Evolutionary conservation across 2,329 filamentous ascomycete genomes (phyloP), one percentile per base, ranked within the genome.

Genomic region (Anisogramma anomala): DNA sequence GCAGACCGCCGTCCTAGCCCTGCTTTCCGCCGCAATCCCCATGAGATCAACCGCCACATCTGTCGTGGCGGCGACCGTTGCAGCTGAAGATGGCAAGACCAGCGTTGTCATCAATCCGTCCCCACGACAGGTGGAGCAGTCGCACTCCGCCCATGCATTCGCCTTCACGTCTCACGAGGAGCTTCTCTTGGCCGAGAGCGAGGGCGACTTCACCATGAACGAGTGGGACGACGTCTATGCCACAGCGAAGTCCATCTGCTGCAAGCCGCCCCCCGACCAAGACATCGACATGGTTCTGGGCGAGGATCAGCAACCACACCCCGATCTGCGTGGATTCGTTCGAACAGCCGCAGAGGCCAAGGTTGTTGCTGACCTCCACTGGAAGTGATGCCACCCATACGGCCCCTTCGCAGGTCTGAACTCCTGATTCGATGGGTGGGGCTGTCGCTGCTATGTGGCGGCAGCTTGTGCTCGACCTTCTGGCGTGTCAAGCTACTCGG

Each of bases 1-100:
- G 22, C 86, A 95, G 59, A 80, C 87, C 1, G 73, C 84, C 4
- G 67, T 88, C 27, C 66, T 91, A 28, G 79, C 84, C 17, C 72
- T 96, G 13, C 67, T 96, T 26, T 86, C 87, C 32, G 86, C 84
- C 19, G 81, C 83, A 1, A 72, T 95, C 25, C 87, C 89, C 10
- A 70, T 96, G 54, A 79, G 78, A 33, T 77, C 79, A 47, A 82
- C 82, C 10, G 73, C 81, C 32, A 78, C 77, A 14, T 72, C 74
- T 1, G 62, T 82, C 15, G 61, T 86, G 46, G 78, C 79, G 17
- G 66, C 86, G 23, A 58, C 66, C 15, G 52, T 60, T 33, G 54
- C 22, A 23, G 22, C 65, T 46, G 55, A 61, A 42, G 55, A 59
- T 22, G 55, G 54, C 15, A 30, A 42, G 22, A 62, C 59, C 36